phyloP scores from a whole-genome alignment of 2,329 filamentous ascomycete genomes.

The Talaromyces rugulosus region DNA sequence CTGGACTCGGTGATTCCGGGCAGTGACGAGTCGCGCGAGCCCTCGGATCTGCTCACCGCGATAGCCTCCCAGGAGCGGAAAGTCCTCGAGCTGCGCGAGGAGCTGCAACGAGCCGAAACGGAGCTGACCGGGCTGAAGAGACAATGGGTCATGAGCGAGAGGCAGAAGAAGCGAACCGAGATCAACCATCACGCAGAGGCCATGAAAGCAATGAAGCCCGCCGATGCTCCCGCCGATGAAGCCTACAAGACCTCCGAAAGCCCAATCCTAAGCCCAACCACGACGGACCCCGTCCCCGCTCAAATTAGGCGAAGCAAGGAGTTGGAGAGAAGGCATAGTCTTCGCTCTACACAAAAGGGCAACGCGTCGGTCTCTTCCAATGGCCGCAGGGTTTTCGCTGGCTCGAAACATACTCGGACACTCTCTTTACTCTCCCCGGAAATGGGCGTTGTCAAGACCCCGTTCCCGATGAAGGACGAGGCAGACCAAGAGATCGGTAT shows the following conservation, averaged over 20 bases:
- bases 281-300: slow-evolving; percentile 11
- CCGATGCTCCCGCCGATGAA: slow-evolving; percentile 2
- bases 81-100: slow-evolving; percentile 86
- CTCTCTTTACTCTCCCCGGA: slow-evolving; percentile 76
- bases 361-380: slow-evolving; percentile 32
- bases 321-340: slow-evolving; percentile 67
- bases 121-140: slow-evolving; percentile 75
- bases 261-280: neutral
- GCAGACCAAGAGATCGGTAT: slow-evolving; percentile 18
- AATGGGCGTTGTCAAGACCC: slow-evolving; percentile 16
- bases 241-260: neutral
- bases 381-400: slow-evolving; percentile 63
- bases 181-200: slow-evolving; percentile 57
- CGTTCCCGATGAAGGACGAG: slow-evolving; percentile 15
- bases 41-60: slow-evolving; percentile 73
- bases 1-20: slow-evolving; percentile 21
- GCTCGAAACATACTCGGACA: slow-evolving; percentile 58
- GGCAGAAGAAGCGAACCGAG: slow-evolving; percentile 68
- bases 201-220: slow-evolving; percentile 48
- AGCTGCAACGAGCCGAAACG: slow-evolving; percentile 75
- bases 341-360: slow-evolving; percentile 45
- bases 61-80: slow-evolving; percentile 88
- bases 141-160: slow-evolving; percentile 76
- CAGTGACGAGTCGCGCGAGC: slow-evolving; percentile 41
- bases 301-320: slow-evolving; percentile 51